Conservation (phyloP, 2,329 filamentous ascomycete genomes). For the Diaporthe batatas region DNA sequence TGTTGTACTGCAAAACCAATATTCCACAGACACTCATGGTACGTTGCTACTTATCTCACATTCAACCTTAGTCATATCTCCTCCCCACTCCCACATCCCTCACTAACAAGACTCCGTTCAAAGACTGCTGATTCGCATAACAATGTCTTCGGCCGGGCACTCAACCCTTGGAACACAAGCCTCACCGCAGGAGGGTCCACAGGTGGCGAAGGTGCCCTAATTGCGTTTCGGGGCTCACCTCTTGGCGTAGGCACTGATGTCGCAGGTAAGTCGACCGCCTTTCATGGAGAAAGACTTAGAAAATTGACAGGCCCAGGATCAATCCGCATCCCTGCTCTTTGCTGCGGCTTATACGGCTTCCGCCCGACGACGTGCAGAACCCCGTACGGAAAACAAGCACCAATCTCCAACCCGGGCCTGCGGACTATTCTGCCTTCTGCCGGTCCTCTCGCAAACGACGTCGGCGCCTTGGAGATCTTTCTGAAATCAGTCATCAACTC, state of each 20-base stretch:
- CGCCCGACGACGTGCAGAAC: conserved; percentile 39
- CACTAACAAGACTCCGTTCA: neutral
- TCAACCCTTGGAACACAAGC: conserved; percentile 42
- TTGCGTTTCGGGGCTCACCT: conserved; percentile 43
- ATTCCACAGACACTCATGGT: conserved; percentile 44
- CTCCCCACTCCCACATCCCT: neutral
- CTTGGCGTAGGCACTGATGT: conserved; percentile 44
- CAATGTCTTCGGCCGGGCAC: conserved; percentile 38
- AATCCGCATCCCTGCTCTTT: conserved; percentile 43
- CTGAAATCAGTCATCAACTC: conserved; percentile 41
- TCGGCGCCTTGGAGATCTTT: conserved; percentile 39
- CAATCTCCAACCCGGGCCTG: conserved; percentile 37
- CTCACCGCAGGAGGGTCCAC: conserved; percentile 42
- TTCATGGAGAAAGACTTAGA: no score
- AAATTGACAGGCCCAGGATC: conserved; percentile 38
- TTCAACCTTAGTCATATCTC: neutral
- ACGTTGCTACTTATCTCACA: neutral
- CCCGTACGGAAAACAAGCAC: conserved; percentile 41
- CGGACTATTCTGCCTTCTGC: conserved; percentile 38
- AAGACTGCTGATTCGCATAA: conserved; percentile 43
- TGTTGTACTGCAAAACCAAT: conserved; percentile 44
- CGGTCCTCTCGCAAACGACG: conserved; percentile 41
- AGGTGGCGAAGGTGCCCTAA: conserved; percentile 43
- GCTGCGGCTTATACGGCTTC: conserved; percentile 44
- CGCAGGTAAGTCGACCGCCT: conserved; percentile 24